These are phyloP conservation scores for Thraustochytrium striatum DNA, from an alignment of 352 stramenopile genomes.

Conservation along the genomic window DNA sequence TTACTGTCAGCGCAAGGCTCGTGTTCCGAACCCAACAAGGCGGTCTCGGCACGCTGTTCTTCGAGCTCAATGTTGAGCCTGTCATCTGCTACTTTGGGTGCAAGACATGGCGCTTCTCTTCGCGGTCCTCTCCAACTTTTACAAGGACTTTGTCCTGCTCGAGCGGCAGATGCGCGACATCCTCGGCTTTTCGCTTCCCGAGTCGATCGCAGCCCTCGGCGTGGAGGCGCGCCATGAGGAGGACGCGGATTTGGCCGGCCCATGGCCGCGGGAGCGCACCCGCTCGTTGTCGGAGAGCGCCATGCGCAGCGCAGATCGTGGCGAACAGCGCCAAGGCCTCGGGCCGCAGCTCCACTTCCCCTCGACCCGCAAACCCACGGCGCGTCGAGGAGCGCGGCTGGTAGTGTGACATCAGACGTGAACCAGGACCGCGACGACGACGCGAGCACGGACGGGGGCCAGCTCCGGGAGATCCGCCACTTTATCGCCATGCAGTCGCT, in stretches of 20 bases:
- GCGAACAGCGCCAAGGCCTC: no score
- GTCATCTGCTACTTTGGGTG: conserved; percentile 40
- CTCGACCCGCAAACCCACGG: no score
- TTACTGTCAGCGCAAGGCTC: not conserved
- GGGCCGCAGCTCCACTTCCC: no score
- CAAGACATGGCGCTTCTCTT: conserved; percentile 44
- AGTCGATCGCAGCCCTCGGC: not conserved
- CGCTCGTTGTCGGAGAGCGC: no score
- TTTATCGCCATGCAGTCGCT: not conserved
- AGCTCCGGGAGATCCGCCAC: not conserved
- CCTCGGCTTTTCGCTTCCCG: conserved; percentile 20
- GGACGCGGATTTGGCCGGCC: no score
- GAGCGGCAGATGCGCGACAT: not conserved
- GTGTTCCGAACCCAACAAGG: not conserved
- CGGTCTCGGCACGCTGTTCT: not conserved
- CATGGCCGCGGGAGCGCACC: no score
- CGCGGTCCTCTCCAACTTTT: conserved; percentile 35
- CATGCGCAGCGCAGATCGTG: no score
- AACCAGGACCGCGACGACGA: no score
- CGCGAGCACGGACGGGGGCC: not conserved
- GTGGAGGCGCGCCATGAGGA: no score
- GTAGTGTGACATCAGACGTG: no score
- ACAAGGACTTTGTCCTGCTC: conserved; percentile 20
- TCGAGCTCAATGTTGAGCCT: not conserved
- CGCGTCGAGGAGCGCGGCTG: no score